A percentile compares a stretch with the other conserved stretches of the same genome.
phyloP scores from a whole-genome alignment of 441 rosid genomes.

The Macaranga tanarius region DNA sequence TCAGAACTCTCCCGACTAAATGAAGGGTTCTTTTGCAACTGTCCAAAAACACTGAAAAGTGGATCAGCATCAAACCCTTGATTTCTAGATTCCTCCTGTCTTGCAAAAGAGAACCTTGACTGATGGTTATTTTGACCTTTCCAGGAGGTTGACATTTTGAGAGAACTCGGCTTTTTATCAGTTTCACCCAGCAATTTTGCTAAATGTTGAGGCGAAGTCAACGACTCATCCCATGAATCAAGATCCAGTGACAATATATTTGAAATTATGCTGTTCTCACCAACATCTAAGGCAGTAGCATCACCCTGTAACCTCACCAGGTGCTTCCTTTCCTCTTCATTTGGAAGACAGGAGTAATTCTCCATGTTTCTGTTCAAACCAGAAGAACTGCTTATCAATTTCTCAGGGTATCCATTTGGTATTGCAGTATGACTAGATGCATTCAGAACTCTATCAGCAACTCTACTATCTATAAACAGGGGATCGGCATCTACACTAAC shows the following conservation, averaged over 20 bases:
- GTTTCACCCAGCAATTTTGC: slow-evolving; percentile 59
- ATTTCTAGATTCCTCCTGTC: slow-evolving; percentile 59
- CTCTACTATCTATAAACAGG: slow-evolving; percentile 37
- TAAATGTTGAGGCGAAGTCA: slow-evolving; percentile 63
- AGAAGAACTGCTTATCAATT: slow-evolving; percentile 32
- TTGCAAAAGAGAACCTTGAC: slow-evolving; percentile 95
- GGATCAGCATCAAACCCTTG: slow-evolving; percentile 42
- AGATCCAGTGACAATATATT: slow-evolving; percentile 78
- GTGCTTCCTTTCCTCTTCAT: slow-evolving; percentile 45
- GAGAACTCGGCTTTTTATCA: slow-evolving; percentile 50
- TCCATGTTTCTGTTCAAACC: slow-evolving; percentile 38
- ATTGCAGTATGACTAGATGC: slow-evolving; percentile 32
- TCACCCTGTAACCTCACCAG: slow-evolving; percentile 31
- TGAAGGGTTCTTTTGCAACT: slow-evolving; percentile 39
- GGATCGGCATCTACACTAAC: slow-evolving; percentile 35
- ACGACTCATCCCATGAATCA: slow-evolving; percentile 80
- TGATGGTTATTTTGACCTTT: slow-evolving; percentile 63
- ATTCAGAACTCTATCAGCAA: slow-evolving; percentile 31
- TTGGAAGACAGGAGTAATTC: slow-evolving; percentile 38
- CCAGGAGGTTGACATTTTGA: slow-evolving; percentile 48
- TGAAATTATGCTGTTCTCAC: slow-evolving; percentile 73
- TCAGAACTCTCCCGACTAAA: slow-evolving; percentile 44
- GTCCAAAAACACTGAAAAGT: slow-evolving; percentile 39
- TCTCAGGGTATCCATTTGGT: slow-evolving; percentile 57
- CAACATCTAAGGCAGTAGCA: slow-evolving; percentile 37